Conservation (phyloP, 2,329 filamentous ascomycete genomes). For the Alternaria brassicae region DNA sequence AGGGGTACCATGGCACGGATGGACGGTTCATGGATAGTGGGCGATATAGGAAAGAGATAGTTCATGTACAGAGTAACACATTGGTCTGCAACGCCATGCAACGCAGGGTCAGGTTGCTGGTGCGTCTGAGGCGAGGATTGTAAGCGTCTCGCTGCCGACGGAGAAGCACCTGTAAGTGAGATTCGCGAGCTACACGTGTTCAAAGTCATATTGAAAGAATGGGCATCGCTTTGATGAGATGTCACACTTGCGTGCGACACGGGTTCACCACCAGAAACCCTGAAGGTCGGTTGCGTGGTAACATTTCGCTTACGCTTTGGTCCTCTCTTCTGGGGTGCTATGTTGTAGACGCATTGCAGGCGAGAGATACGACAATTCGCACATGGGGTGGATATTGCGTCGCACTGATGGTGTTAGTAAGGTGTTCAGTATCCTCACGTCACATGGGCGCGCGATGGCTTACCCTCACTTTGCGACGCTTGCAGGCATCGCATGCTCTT, state of each 20-base stretch:
- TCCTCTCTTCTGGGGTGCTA: slow-evolving; percentile 1
- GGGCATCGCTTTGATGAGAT: not conserved
- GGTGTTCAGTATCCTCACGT: not conserved
- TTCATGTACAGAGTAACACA: not conserved
- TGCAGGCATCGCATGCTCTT: slow-evolving; percentile 1
- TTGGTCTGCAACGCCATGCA: not conserved
- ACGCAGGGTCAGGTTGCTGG: not conserved
- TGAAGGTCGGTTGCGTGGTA: not conserved
- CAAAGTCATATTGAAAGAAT: too few species aligned
- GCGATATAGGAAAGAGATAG: not conserved
- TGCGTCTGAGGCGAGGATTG: not conserved
- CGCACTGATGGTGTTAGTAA: not conserved
- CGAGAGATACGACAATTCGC: not conserved
- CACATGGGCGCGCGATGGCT: not conserved
- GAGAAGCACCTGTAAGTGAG: not conserved
- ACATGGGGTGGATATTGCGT: not conserved
- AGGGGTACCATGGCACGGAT: not conserved
- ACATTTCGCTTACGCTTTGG: not conserved
- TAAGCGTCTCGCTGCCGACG: not conserved
- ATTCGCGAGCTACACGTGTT: not conserved
- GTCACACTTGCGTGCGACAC: not conserved
- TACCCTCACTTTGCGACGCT: slow-evolving; percentile 1
- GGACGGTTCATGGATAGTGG: not conserved
- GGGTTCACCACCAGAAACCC: not conserved
- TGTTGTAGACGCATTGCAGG: not conserved